A percentile compares a stretch with the other conserved stretches of the same genome.
Evolutionary conservation across 257 asterid genomes (phyloP).

Genomic region (Agastache rugosa): DNA sequence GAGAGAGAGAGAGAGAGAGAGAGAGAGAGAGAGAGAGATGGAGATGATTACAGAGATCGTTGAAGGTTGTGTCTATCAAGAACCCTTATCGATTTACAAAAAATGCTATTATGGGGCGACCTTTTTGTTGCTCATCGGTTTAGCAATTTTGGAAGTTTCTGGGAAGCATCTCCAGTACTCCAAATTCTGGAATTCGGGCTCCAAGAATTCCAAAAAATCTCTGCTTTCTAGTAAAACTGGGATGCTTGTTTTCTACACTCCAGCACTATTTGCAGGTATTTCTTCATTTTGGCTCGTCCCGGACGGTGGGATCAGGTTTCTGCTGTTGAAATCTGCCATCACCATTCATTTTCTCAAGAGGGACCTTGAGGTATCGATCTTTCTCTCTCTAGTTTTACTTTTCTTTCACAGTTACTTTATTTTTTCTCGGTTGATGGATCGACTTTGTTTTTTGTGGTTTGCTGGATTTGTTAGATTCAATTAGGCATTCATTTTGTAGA

Average conservation of each 20-base stretch:
- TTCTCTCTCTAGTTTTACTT: neutral
- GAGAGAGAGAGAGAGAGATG: neutral
- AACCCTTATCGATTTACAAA: constrained; percentile 44
- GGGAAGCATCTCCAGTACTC: constrained; percentile 80
- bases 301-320: constrained; percentile 59
- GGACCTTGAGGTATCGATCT: constrained; percentile 67
- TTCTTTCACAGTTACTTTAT: neutral
- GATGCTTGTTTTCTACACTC: constrained; percentile 65
- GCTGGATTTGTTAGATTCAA: neutral
- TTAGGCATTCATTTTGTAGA: neutral
- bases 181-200: constrained; percentile 59
- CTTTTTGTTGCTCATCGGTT: constrained; percentile 30
- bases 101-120: constrained; percentile 42
- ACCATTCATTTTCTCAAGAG: constrained; percentile 74
- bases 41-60: constrained; percentile 20
- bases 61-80: constrained; percentile 37
- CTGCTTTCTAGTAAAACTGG: constrained; percentile 61
- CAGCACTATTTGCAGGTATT: constrained; percentile 60
- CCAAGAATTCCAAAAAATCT: constrained; percentile 22
- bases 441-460: neutral
- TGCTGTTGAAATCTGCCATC: constrained; percentile 59
- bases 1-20: no score
- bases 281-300: constrained; percentile 59
- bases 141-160: constrained; percentile 49
- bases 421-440: neutral